Conservation (phyloP, 495 filamentous ascomycete genomes). For the Hypoxylon lienhwacheense region DNA sequence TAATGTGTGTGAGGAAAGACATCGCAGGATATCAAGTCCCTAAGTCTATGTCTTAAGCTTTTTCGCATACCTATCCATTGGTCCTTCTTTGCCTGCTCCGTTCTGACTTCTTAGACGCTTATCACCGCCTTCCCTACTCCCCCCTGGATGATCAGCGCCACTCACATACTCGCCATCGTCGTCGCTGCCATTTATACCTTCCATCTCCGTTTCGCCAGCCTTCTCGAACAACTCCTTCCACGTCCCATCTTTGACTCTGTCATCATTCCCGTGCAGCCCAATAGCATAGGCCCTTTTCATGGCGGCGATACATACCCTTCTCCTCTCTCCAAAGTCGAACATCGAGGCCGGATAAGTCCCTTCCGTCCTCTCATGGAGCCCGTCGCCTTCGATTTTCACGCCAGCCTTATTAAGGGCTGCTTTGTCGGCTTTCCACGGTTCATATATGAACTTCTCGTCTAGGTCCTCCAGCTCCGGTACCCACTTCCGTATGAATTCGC, state of each 20-base stretch:
- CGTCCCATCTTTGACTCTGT: constrained; percentile 59
- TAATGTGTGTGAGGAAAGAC: not conserved
- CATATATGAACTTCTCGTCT: constrained; percentile 69
- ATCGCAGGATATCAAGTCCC: not conserved
- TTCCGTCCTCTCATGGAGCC: constrained; percentile 37
- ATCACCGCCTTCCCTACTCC: constrained; percentile 17
- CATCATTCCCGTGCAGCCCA: constrained; percentile 61
- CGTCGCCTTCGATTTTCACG: constrained; percentile 59
- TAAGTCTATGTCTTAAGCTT: constrained; percentile 32
- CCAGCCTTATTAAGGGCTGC: constrained; percentile 62
- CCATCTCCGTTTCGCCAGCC: constrained; percentile 54
- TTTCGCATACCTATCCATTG: constrained; percentile 50
- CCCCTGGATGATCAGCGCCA: constrained; percentile 28
- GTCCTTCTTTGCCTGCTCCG: constrained; percentile 39
- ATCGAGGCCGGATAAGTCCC: constrained; percentile 67
- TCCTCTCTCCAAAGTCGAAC: constrained; percentile 67
- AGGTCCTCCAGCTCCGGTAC: constrained; percentile 62
- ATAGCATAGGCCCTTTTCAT: constrained; percentile 69
- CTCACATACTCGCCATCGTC: constrained; percentile 38
- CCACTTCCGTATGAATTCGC: constrained; percentile 60
- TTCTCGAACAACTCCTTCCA: constrained; percentile 61
- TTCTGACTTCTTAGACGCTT: constrained; percentile 38
- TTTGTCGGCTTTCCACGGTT: constrained; percentile 70
- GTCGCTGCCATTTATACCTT: constrained; percentile 34
- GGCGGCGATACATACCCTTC: constrained; percentile 58